Evolutionary conservation across 164 flowering plant species (phyloP).

Genomic region (Magnolia changhungtana): DNA sequence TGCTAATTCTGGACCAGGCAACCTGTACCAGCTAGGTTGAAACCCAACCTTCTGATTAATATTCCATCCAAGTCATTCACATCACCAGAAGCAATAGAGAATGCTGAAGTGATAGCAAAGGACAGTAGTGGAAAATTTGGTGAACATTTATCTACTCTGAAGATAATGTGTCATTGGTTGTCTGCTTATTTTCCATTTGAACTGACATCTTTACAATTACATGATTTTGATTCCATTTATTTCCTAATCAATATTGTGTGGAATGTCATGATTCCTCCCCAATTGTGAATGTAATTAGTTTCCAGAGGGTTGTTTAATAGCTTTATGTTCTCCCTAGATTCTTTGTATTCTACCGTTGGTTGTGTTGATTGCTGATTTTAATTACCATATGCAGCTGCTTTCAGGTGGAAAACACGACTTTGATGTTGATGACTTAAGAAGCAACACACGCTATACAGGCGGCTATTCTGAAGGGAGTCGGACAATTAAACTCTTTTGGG

Average conservation of each 20-base stretch:
- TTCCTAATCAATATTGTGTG: not conserved
- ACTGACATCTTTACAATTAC: not conserved
- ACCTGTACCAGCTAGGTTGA: too few species aligned
- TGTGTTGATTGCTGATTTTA: conserved; percentile 4
- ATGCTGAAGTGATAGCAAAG: not conserved
- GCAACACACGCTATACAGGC: conserved; percentile 82
- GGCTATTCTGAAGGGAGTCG: conserved; percentile 95
- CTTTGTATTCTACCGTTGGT: not conserved
- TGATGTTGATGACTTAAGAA: conserved; percentile 80
- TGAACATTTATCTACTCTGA: too few species aligned
- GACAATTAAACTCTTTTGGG: conserved; percentile 94
- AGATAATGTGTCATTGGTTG: too few species aligned
- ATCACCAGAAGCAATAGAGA: not conserved
- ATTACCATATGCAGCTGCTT: conserved; percentile 63
- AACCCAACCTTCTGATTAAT: not conserved
- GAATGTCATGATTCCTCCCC: not conserved
- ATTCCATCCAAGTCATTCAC: not conserved
- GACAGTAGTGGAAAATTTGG: not conserved
- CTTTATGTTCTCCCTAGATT: not conserved
- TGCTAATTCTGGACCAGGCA: too few species aligned
- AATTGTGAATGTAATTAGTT: not conserved
- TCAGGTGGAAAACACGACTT: conserved; percentile 95
- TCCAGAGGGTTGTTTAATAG: not conserved
- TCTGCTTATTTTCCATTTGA: not conserved
- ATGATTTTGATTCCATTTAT: not conserved